Base-by-base conservation (phyloP, 192 early-diverging fungal genomes). In the Thamnidium elegans region DNA sequence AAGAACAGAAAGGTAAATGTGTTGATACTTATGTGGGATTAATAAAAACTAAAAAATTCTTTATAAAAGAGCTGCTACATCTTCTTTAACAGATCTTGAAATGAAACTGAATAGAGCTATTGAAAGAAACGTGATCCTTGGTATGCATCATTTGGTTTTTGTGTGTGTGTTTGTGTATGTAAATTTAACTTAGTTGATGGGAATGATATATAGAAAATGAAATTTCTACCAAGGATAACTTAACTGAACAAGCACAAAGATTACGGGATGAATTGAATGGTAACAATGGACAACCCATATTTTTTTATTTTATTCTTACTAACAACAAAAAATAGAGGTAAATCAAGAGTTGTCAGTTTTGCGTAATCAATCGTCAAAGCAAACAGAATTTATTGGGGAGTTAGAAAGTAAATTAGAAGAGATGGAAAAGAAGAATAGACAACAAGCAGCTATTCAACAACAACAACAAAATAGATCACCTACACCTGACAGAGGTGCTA, bases 261-360 rank as follows among this genome's bases (percentile, higher is more conserved):
- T 71, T 92, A 26, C 88, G 87, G 68, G 90, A 92, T 58, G 89
- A 92, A 71, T 78, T 92, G 7, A 71, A 76, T 70, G 83, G 81
- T 85, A 77, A 3, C n/a, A 23, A 21, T 0, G 30, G 31, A 23
- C 7, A 31, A 7, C 21, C 32, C 21, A 55, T n/a, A 3, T 15
- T 7, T 55, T 6, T 5, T 26, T 30, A 4, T 53, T 58, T 39
- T n/a, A n/a, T n/a, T n/a, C n/a, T n/a, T 36, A 45, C 55, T 50
- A 46, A 32, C 26, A n/a, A 20, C 21, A 8, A 46, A 55, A 66
- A 7, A 10, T 55, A 84, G 83, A 85, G 70, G 73, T 74, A 13
- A 78, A 77, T 26, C 78, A 80, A 1, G 84, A 85, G 50, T 59
- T 85, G 39, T 73, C 79, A 17, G 76, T 85, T 15, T 71, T 81